phyloP scores from a whole-genome alignment of 176 grass and related monocot species.

The Neostapfia colusana region DNA sequence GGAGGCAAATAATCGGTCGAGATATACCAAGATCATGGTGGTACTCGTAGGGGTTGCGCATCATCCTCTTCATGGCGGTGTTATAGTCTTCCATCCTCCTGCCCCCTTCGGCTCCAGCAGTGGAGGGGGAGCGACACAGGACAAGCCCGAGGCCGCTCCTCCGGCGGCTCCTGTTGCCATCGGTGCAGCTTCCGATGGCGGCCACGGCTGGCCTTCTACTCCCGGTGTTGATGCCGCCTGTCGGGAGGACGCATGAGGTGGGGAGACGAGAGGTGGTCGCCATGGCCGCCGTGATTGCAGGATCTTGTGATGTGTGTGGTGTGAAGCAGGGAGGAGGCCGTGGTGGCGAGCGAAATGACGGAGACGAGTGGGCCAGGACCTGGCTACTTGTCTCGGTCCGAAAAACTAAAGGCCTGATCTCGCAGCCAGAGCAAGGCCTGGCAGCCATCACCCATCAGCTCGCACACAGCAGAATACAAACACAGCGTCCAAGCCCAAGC shows the following conservation, averaged over 20 bases:
- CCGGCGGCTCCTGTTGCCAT: not conserved
- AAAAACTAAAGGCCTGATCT: too few species aligned
- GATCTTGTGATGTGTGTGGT: not conserved
- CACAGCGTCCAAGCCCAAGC: too few species aligned
- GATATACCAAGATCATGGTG: conserved; percentile 73
- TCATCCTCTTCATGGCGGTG: conserved; percentile 81
- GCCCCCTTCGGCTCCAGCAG: conserved; percentile 28
- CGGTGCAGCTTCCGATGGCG: not conserved
- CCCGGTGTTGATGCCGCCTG: not conserved
- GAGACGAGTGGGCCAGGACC: too few species aligned
- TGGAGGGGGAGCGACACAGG: conserved; percentile 49
- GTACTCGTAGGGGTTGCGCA: conserved; percentile 87
- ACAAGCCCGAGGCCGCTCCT: not conserved
- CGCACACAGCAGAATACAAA: too few species aligned
- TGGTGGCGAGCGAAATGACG: not conserved
- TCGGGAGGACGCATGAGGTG: not conserved
- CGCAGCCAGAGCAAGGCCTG: too few species aligned
- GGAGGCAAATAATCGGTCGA: not conserved
- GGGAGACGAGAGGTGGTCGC: conserved; percentile 22
- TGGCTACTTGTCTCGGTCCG: too few species aligned
- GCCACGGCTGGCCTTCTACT: conserved; percentile 10
- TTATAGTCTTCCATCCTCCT: conserved; percentile 72
- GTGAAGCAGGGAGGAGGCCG: not conserved
- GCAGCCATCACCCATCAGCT: too few species aligned
- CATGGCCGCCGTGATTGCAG: conserved; percentile 34